phyloP scores from a whole-genome alignment of 257 asterid genomes.

The Knoxia roxburghii region DNA sequence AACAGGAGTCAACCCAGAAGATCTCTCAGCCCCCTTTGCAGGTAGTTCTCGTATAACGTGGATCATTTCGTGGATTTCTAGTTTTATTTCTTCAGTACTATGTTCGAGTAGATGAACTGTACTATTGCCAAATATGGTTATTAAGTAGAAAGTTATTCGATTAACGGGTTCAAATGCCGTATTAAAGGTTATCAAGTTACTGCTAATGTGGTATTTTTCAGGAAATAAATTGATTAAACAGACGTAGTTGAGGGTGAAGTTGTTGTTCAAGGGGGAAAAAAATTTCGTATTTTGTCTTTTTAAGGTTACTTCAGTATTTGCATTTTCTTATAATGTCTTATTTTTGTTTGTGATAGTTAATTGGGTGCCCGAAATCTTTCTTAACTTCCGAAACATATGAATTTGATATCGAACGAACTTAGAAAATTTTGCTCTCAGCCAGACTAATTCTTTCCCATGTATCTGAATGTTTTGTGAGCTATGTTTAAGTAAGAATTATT shows the following conservation, averaged over 20 bases:
- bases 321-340: neutral
- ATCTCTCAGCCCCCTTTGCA: constrained; percentile 55
- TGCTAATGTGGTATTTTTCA: neutral
- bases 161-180: neutral
- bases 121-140: neutral
- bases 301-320: neutral
- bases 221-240: neutral
- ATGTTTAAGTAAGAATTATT: neutral
- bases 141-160: neutral
- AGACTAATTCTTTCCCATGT: neutral
- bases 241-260: neutral
- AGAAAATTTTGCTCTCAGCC: neutral
- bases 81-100: neutral
- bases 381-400: neutral
- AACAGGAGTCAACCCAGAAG: constrained; percentile 21
- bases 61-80: constrained; percentile 8
- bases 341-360: neutral
- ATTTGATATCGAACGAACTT: neutral
- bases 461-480: neutral
- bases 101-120: no score
- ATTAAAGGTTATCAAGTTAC: neutral
- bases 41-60: constrained; percentile 25
- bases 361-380: neutral
- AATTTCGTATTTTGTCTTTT: neutral
- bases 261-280: no score